phyloP scores from a whole-genome alignment of 2,329 filamentous ascomycete genomes.

The Hirsutella rhossiliensis region DNA sequence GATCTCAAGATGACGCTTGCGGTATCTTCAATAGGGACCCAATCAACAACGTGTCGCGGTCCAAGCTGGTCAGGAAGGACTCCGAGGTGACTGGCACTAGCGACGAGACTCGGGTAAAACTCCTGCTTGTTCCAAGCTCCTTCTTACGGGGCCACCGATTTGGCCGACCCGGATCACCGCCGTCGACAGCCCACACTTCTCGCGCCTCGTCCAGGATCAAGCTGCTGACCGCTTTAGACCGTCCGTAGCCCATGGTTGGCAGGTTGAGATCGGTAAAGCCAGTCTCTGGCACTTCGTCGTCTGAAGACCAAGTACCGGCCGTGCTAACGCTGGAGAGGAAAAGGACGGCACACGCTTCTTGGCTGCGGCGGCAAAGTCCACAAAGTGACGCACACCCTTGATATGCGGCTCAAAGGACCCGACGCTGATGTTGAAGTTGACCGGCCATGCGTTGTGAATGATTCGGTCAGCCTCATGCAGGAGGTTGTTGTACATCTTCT shows the following conservation, averaged over 20 bases:
- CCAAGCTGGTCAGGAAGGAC: constrained; percentile 34
- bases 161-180: constrained; percentile 34
- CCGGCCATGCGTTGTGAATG: constrained; percentile 38
- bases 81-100: constrained; percentile 35
- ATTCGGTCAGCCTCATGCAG: constrained; percentile 28
- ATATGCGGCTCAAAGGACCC: constrained; percentile 38
- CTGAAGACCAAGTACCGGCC: constrained; percentile 18
- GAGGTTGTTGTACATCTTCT: constrained; percentile 21
- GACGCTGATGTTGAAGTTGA: constrained; percentile 39
- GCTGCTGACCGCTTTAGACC: constrained; percentile 28
- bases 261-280: constrained; percentile 19
- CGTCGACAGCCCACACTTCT: constrained; percentile 22
- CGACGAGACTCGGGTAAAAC: constrained; percentile 39
- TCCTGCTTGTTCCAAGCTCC: constrained; percentile 43
- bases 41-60: constrained; percentile 32
- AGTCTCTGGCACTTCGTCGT: constrained; percentile 22
- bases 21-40: constrained; percentile 39
- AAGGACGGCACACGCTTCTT: constrained; percentile 20
- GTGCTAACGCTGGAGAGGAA: constrained; percentile 33
- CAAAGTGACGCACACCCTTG: constrained; percentile 34
- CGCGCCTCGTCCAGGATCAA: constrained; percentile 29
- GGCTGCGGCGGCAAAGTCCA: constrained; percentile 25
- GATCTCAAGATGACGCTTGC: constrained; percentile 33
- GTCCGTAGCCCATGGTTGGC: constrained; percentile 25
- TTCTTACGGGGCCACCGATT: constrained; percentile 28